Evolutionary conservation across 768 basidiomycete genomes (phyloP).

Genomic region (Podaxis rugospora): DNA sequence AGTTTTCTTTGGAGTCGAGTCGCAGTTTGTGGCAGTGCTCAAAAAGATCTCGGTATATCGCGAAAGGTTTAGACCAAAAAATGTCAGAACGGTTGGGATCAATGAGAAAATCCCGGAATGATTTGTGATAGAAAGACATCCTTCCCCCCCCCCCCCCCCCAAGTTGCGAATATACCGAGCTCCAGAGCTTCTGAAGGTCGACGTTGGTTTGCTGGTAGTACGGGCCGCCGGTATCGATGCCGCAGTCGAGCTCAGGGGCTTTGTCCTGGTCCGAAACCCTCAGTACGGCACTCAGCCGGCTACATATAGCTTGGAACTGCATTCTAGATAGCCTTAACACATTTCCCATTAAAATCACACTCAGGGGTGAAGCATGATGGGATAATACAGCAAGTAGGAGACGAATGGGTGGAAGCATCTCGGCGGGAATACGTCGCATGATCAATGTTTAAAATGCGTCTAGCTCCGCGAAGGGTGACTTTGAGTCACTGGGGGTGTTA

Average conservation of each 20-base stretch:
- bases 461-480: neutral
- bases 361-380: neutral
- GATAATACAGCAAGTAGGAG: neutral
- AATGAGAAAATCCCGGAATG: neutral
- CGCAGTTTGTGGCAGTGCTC: neutral
- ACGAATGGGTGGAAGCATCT: neutral
- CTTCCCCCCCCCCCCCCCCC: too few species aligned
- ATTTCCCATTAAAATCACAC: neutral
- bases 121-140: neutral
- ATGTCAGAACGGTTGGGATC: neutral
- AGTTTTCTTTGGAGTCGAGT: neutral
- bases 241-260: neutral
- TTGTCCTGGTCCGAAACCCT: neutral
- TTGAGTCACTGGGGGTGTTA: neutral
- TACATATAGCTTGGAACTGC: neutral
- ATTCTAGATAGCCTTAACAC: neutral
- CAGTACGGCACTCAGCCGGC: neutral
- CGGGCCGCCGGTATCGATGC: neutral
- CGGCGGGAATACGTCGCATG: neutral
- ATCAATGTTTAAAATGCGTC: neutral
- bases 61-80: neutral
- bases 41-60: neutral
- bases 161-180: neutral
- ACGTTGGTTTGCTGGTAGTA: neutral
- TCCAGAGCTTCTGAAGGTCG: neutral